Evolutionary conservation across 2,329 filamentous ascomycete species (phyloP).

Genomic region (Hypocrella siamensis): DNA sequence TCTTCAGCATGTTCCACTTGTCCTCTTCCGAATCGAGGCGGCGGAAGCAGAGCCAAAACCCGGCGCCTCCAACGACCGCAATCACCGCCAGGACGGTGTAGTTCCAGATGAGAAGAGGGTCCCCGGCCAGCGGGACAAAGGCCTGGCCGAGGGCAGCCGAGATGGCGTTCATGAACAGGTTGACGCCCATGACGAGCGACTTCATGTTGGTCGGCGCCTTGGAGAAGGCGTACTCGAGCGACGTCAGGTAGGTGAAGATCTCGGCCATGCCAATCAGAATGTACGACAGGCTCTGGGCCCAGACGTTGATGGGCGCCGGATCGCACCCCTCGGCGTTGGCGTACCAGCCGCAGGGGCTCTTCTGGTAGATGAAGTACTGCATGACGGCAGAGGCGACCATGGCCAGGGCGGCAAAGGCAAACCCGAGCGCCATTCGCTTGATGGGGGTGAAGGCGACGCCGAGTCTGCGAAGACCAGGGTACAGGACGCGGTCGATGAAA

Average conservation of each 20-base stretch:
- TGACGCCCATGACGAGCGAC: conserved; percentile 54
- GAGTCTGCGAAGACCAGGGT: conserved; percentile 48
- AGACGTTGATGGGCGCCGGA: conserved; percentile 48
- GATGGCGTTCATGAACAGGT: conserved; percentile 56
- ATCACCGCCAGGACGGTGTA: conserved; percentile 49
- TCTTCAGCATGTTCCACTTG: conserved; percentile 45
- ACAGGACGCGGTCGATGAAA: conserved; percentile 51
- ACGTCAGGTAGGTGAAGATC: conserved; percentile 39
- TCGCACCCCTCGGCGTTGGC: conserved; percentile 31
- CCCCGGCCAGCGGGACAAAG: conserved; percentile 41
- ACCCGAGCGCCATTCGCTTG: conserved; percentile 59
- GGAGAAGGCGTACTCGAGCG: conserved; percentile 62
- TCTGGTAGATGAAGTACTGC: conserved; percentile 48
- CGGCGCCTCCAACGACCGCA: conserved; percentile 42
- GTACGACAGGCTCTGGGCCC: conserved; percentile 37
- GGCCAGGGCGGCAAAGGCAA: conserved; percentile 46
- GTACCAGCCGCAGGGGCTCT: conserved; percentile 41
- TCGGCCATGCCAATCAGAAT: conserved; percentile 35
- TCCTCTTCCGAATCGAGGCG: conserved; percentile 55
- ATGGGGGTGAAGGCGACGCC: conserved; percentile 57
- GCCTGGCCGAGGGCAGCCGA: conserved; percentile 57
- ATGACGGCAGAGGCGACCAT: conserved; percentile 42
- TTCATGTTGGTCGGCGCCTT: conserved; percentile 72
- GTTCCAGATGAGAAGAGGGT: conserved; percentile 58
- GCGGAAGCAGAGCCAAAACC: conserved; percentile 55